Evolutionary conservation across 2,329 filamentous ascomycete genomes (phyloP).

Genomic region (Botrytis fragariae): DNA sequence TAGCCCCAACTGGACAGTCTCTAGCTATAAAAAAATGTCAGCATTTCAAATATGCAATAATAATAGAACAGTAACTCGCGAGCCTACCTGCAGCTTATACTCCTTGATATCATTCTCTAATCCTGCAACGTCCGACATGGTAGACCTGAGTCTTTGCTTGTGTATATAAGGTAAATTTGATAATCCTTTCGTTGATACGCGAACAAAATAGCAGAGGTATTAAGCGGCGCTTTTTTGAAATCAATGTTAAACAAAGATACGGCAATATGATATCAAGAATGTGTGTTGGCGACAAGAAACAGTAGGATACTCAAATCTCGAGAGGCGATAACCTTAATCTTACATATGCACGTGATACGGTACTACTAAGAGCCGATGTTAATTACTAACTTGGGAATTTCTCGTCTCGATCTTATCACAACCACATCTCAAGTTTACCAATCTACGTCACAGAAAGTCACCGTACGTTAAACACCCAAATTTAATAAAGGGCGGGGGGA

Average conservation of each 20-base stretch:
- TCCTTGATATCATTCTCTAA: constrained; percentile 52
- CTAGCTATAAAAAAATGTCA: constrained; percentile 54
- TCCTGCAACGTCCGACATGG: constrained; percentile 35
- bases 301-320: background rate
- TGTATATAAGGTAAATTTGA: background rate
- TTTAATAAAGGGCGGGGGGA: background rate
- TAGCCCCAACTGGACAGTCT: constrained; percentile 72
- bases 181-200: background rate
- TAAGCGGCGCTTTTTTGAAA: background rate
- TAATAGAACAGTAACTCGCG: background rate
- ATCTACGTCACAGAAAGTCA: background rate
- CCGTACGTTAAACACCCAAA: background rate
- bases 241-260: background rate
- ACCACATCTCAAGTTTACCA: background rate
- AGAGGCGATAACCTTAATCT: constrained; percentile 2
- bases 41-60: background rate
- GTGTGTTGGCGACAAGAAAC: background rate
- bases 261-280: background rate
- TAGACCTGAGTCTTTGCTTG: background rate
- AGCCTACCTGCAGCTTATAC: constrained; percentile 55
- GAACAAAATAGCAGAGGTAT: too few species aligned
- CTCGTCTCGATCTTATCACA: constrained; percentile 1
- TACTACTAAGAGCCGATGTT: background rate
- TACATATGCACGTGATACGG: background rate
- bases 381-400: background rate